Evolutionary conservation across 2,329 filamentous ascomycete species (phyloP), one percentile per base, ranked within the genome.

Genomic region (Pseudophaeomoniella oleicola): DNA sequence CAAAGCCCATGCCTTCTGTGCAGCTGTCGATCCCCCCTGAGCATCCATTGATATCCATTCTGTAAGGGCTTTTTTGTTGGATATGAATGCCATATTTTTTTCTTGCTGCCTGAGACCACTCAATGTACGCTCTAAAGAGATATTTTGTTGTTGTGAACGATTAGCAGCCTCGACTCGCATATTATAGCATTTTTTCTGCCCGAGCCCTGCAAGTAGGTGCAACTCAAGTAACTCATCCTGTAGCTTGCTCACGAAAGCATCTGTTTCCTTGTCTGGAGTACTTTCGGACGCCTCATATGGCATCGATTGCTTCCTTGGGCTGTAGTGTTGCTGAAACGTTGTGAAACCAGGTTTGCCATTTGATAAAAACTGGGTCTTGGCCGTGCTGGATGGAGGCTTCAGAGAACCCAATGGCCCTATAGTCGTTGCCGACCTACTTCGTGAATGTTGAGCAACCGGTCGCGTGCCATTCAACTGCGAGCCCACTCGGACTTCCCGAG

Each of bases 221-320:
- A 65, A 42, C 37, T 66, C 62, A 16, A 66, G 47, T 10, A 65
- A 47, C 39, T 66, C 62, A 0, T 56, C 60, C 38, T 60, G 56
- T 19, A 63, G 35, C 10, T 53, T 50, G 11, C 51, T 44, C 36
- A 57, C 4, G 52, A 45, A 13, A 51, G 46, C 13, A 53, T 46
- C 35, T 52, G 42, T 4, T 45, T 45, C 12, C n/a, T n/a, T n/a
- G 44, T 10, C 31, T 41, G 22, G 10, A 33, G 27, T 18, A 32
- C 30, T 15, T 42, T 30, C 9, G 39, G 37, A 27, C 3, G 42
- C 46, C 12, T 43, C 42, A 4, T 46, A 46, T 14, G 50, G 39
- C 3, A 49, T 37, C 9, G 47, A 49, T 32, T 43, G 38, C 42
- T 62, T 63, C 41, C 56, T 59, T 10, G 56, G 57, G 5, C 53